Base-by-base conservation (phyloP, 73 alveolate species). In the Breviolum minutum region DNA sequence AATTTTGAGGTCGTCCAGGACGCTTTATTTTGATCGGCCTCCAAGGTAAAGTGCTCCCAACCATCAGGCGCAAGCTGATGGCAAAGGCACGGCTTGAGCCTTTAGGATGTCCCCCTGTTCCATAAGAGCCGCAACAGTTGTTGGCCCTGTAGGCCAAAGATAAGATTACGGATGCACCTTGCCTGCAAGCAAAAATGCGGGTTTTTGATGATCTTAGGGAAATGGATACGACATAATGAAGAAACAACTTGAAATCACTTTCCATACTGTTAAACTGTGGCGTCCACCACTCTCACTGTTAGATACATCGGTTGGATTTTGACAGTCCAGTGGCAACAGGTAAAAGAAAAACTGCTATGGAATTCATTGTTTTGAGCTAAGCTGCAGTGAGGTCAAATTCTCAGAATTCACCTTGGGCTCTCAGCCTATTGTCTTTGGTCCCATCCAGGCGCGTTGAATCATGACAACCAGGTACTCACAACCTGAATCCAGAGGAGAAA, bases 371-470 rank as follows among this genome's bases (percentile, higher is more conserved):
- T 40, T 40, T 40, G 54, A 40, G 54, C 12, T 26, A 71, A 11
- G 82, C 8, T 40, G 54, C 54, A 40, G 95, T 22, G n/a, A 92
- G 98, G 98, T 71, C 62, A 63, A 92, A 27, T 92, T 92, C n/a
- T 26, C 89, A 19, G 74, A 32, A 40, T 92, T 92, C 66, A 73
- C 98, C 7, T 80, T 92, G 68, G 98, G 98, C 70, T 92, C 98
- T 29, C 89, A 54, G 90, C 98, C 98, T 6, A 90, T 92, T 30
- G 90, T 92, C 81, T n/a, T 92, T 30, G 98, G 98, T 27, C 98
- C 98, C 13, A 80, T 92, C 89, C 98, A 92, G 98, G 98, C 80
- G 5, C 40, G 71, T 1, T 6, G 63, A n/a, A 40, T 40, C n/a
- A n/a, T n/a, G n/a, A n/a, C n/a, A 66, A 11, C 24, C 74, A 66